Conservation (phyloP, 2,329 filamentous ascomycete genomes). For the Chaetomium strumarium region DNA sequence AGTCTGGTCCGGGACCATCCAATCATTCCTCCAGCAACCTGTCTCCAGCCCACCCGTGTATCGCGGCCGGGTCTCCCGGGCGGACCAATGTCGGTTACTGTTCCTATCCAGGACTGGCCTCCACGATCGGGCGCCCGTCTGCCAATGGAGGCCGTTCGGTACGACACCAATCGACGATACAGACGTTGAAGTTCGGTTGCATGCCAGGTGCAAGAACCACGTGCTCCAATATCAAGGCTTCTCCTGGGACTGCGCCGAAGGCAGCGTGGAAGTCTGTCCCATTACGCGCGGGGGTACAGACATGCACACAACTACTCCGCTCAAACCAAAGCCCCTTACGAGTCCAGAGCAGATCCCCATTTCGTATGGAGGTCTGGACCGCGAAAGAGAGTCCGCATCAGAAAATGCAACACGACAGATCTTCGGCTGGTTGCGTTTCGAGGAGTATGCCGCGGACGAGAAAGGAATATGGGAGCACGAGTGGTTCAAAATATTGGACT, state of each 20-base stretch:
- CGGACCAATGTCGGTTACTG: conserved; percentile 28
- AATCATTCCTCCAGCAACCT: conserved; percentile 27
- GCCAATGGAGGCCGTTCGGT: conserved; percentile 30
- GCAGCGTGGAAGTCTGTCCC: not conserved
- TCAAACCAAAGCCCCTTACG: not conserved
- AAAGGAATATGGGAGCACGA: conserved; percentile 23
- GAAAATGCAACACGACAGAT: conserved; percentile 29
- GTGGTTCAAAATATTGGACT: conserved; percentile 22
- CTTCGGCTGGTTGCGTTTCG: conserved; percentile 27
- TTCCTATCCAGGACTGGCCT: conserved; percentile 24
- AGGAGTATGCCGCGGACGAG: conserved; percentile 24
- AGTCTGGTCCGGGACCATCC: conserved; percentile 27
- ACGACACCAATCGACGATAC: conserved; percentile 25
- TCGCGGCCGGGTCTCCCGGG: conserved; percentile 19
- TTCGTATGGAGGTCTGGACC: conserved; percentile 13
- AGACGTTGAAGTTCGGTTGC: conserved; percentile 27
- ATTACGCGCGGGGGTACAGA: not conserved
- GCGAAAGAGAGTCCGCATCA: conserved; percentile 21
- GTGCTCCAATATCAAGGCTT: conserved; percentile 14
- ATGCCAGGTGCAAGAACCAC: conserved; percentile 25
- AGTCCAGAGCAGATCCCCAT: not conserved
- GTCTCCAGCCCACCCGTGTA: conserved; percentile 13
- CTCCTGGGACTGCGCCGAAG: conserved; percentile 2
- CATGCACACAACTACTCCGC: not conserved
- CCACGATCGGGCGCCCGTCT: conserved; percentile 23